Evolutionary conservation across 768 basidiomycete genomes (phyloP), one percentile per base, ranked within the genome.

Genomic region (Amanita polypyramis): DNA sequence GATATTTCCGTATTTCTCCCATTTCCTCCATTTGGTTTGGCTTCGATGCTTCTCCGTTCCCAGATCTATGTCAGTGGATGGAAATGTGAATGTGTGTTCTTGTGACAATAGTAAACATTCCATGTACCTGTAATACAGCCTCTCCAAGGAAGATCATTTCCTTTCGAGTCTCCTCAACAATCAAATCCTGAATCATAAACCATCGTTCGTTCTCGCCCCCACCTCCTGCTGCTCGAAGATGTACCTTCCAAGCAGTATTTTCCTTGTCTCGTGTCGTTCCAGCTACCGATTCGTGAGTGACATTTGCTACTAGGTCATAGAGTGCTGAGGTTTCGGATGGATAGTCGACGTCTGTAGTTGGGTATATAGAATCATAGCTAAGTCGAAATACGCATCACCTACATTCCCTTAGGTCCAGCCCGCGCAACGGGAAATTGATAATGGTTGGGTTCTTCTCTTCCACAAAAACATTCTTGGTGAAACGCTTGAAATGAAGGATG

Each of bases 381-480:
- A 40, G 21, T 23, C 3, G 14, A 29, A 25, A 55, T 48, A 43
- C 56, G 54, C 55, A 51, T 53, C 53, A 71, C 92, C 58, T 62
- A 96, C 96, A 97, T 43, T 92, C 92, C 56, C 69, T 70, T 63
- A 99, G 85, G 64, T 99, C 95, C 15, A 98, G 75, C 3, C 95
- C 94, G 50, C 87, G 78, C 20, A 97, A 71, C 2, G 95, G 95
- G 59, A 96, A 99, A 60, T 95, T 99, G 55, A 99, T 88, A 52
- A 99, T 94, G 1, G 96, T 99, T 6, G 95, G 95, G 58, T 99
- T 99, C 66, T 96, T 96, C 65, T 99, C 96, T 64, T 97, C 95
- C 5, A 97, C 93, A 57, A 98, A 97, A 45, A 74, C 74, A 62
- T 98, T 99, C 63, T 89, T 96, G 19, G 90, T 93, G 67, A 98